phyloP scores from a whole-genome alignment of 2,329 filamentous ascomycete genomes.

The Ascochyta clinopodiicola region DNA sequence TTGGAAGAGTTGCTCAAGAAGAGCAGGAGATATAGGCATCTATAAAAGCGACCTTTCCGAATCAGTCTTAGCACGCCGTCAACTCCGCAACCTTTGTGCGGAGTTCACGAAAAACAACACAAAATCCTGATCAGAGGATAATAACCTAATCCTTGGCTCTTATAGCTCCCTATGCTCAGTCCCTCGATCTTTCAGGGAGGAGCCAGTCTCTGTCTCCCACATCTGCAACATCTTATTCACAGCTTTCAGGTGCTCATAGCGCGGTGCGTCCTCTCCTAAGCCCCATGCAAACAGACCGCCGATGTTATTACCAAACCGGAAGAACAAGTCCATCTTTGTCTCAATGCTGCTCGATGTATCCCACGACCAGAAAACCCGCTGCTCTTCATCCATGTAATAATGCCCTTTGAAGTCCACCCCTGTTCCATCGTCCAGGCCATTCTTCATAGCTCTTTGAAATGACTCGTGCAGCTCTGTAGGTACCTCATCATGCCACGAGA shows the following conservation, averaged over 20 bases:
- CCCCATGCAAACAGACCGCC: constrained; percentile 80
- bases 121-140: background rate
- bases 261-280: constrained; percentile 67
- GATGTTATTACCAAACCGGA: constrained; percentile 59
- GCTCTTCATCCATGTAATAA: constrained; percentile 69
- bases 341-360: constrained; percentile 68
- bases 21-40: background rate
- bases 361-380: constrained; percentile 75
- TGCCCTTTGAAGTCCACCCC: constrained; percentile 60
- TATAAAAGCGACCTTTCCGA: background rate
- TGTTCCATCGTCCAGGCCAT: constrained; percentile 63
- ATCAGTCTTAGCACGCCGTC: background rate
- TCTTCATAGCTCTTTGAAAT: constrained; percentile 62
- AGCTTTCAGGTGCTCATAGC: constrained; percentile 49
- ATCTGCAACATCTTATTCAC: constrained; percentile 11
- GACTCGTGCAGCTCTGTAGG: constrained; percentile 59
- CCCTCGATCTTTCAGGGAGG: background rate
- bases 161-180: constrained; percentile 6
- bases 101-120: background rate
- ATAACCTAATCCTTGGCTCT: background rate
- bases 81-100: background rate
- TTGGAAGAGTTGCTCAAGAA: background rate
- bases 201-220: background rate
- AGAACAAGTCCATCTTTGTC: constrained; percentile 66
- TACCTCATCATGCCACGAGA: constrained; percentile 50